Evolutionary conservation across 768 basidiomycete genomes (phyloP).

Genomic region (Pholiota molesta): DNA sequence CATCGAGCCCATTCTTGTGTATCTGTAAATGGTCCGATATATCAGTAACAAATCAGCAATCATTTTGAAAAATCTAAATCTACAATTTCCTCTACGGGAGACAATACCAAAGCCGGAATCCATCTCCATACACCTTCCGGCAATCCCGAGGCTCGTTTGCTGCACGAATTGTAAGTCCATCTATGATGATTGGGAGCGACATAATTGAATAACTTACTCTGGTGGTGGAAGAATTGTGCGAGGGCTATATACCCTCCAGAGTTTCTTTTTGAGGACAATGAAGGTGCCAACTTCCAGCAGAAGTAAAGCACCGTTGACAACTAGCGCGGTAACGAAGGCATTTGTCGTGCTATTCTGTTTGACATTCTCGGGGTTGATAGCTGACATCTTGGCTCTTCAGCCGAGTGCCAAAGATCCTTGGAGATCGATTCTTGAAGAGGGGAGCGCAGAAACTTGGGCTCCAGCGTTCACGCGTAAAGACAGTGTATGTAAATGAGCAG

Average conservation of each 20-base stretch:
- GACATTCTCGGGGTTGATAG: constrained; percentile 6
- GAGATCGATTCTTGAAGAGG: too few species aligned
- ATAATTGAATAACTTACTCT: constrained; percentile 35
- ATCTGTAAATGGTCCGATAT: constrained; percentile 35
- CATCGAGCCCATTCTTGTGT: constrained; percentile 66
- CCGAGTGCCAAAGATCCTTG: background rate
- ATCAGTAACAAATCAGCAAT: background rate
- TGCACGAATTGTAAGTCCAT: constrained; percentile 15
- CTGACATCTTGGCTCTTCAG: background rate
- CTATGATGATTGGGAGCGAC: background rate
- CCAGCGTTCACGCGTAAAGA: too few species aligned
- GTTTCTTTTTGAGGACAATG: constrained; percentile 53
- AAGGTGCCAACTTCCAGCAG: constrained; percentile 55
- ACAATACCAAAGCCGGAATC: constrained; percentile 47
- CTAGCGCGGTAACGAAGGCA: constrained; percentile 64
- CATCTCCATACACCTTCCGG: constrained; percentile 52
- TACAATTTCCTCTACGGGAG: constrained; percentile 50
- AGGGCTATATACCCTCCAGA: constrained; percentile 65
- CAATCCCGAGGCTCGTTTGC: constrained; percentile 48
- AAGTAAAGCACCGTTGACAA: constrained; percentile 54
- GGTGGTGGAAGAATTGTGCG: constrained; percentile 63
- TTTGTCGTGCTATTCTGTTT: constrained; percentile 37
- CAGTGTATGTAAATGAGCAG: too few species aligned
- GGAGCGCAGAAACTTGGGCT: too few species aligned
- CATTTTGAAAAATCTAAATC: constrained; percentile 16